Evolutionary conservation across 1,284 basidiomycete species (phyloP), one percentile per base, ranked within the genome.

Genomic region (Cystobasidium slooffiae): DNA sequence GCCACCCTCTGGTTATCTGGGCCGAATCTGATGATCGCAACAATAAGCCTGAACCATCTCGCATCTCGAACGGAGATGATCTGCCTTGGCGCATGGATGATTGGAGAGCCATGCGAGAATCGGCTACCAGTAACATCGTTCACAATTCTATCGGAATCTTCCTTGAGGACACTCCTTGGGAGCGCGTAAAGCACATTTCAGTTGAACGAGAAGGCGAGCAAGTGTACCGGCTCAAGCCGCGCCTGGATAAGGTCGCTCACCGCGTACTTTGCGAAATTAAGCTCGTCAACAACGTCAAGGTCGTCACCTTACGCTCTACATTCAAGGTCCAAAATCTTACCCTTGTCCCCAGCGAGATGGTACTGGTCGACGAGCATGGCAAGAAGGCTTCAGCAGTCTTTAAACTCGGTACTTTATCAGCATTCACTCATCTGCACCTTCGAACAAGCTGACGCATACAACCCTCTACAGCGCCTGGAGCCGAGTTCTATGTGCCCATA

Each of bases 81-180:
- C 85, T 93, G 16, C 96, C 98, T 65, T 99, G 97, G 97, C 86
- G 94, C 73, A 99, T 99, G 80, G 94, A 98, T 81, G 96, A 99
- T 80, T 96, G 94, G 91, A 91, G 91, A 82, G 90, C 90, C 8
- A 91, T 93, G 84, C 89, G 97, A 81, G 97, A 99, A 85, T 93
- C 93, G 80, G 76, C 85, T 77, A 46, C 10, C 46, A 39, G 51
- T 39, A n/a, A 53, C 43, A 12, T 61, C 8, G 22, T 61, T 1
- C 90, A 93, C 81, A 93, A 96, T 80, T 89, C 87, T 75, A 89
- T 98, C 53, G 90, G 91, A 1, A 82, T 97, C 31, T 90, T 91
- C 77, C 88, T 99, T 77, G 86, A 92, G 56, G 92, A 90, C 68
- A 93, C 93, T 80, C 85, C 89, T 5, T 99, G 97, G 96, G 95